Conservation (phyloP, 192 early-diverging fungal species). For the Linnemannia schmuckeri region DNA sequence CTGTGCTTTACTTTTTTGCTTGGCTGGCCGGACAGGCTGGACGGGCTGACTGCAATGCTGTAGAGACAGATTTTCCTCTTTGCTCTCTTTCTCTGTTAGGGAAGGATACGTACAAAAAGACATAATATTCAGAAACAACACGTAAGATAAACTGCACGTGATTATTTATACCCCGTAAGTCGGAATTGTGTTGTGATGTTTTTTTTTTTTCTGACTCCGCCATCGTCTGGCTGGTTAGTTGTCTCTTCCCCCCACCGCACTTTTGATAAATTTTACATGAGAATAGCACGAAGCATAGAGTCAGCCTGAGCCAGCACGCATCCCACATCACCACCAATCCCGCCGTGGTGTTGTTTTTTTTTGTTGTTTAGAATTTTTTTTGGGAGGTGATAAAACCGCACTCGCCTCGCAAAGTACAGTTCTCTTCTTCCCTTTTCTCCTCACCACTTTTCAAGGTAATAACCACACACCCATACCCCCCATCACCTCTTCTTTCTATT, state of each 20-base stretch:
- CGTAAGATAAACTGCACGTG: background rate
- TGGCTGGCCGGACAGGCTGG: too few relatives aligned
- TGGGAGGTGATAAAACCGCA: slow-evolving; percentile 25
- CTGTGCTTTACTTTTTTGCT: too few relatives aligned
- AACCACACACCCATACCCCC: slow-evolving; percentile 19
- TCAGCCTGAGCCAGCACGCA: background rate
- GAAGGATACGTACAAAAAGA: background rate
- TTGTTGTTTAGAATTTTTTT: background rate
- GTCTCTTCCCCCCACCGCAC: background rate
- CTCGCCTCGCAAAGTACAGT: background rate
- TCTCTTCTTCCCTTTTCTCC: slow-evolving; percentile 49
- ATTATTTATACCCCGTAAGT: background rate
- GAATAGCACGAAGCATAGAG: background rate
- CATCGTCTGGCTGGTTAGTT: background rate
- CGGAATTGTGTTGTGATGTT: slow-evolving; percentile 3
- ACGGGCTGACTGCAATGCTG: too few relatives aligned
- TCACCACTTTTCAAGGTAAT: slow-evolving; percentile 52
- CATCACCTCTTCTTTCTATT: background rate
- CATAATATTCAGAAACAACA: background rate
- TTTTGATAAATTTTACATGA: background rate
- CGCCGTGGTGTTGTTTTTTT: background rate
- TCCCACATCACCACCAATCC: background rate
- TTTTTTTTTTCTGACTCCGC: background rate
- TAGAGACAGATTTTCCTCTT: too few relatives aligned
- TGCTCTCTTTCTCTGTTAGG: background rate